Evolutionary conservation across 2,329 filamentous ascomycete genomes (phyloP).

Genomic region (Cercospora zeina): DNA sequence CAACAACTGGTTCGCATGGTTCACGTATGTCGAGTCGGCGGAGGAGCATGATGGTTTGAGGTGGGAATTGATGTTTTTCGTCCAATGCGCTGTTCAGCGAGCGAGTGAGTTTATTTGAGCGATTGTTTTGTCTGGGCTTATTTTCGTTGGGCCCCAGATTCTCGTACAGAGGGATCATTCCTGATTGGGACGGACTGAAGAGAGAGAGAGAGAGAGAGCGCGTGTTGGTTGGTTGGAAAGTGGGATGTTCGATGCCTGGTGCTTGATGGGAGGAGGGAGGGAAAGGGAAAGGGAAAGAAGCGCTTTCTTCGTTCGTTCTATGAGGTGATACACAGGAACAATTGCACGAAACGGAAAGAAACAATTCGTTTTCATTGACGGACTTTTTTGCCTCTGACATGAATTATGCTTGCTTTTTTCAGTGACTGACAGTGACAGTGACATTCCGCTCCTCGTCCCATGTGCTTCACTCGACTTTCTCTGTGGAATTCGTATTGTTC

Average conservation of each 20-base stretch:
- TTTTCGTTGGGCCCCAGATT: background rate
- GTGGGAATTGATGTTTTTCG: background rate
- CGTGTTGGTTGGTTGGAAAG: too few species aligned
- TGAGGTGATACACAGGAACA: background rate
- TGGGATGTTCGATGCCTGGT: background rate
- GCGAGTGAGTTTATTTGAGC: constrained; percentile 1
- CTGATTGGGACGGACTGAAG: background rate
- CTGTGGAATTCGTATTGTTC: too few species aligned
- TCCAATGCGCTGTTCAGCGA: background rate
- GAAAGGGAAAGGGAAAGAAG: background rate
- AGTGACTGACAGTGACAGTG: too few species aligned
- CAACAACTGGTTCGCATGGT: background rate
- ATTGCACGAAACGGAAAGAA: background rate
- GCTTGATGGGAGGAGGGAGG: background rate
- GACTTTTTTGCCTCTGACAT: too few species aligned
- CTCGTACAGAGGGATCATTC: background rate
- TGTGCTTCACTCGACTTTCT: too few species aligned
- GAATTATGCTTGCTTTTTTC: too few species aligned
- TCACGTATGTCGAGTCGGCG: constrained; percentile 38
- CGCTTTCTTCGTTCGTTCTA: background rate
- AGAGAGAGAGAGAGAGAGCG: too few species aligned
- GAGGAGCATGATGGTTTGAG: constrained; percentile 41
- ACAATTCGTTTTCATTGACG: background rate
- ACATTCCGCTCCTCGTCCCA: too few species aligned
- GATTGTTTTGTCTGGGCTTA: background rate